phyloP scores from a whole-genome alignment of 2,329 filamentous ascomycete genomes.

The Pyrenochaeta sp. region DNA sequence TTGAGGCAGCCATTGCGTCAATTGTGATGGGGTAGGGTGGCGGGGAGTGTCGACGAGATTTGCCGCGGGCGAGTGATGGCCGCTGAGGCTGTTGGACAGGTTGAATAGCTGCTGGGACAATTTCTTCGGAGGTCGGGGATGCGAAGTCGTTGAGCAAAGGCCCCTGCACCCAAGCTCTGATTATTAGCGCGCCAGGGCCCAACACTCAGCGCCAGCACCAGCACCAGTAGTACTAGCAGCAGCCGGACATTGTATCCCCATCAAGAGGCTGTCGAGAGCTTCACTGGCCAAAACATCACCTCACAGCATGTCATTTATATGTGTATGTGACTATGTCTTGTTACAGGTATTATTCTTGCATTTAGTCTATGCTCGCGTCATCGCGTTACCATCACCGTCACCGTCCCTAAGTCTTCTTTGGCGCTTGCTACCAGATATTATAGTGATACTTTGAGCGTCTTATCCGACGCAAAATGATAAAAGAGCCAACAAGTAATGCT shows the following conservation, averaged over 20 bases:
- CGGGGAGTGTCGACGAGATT: slow-evolving; percentile 18
- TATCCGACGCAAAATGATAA: slow-evolving; percentile 20
- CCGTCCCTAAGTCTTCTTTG: slow-evolving; percentile 16
- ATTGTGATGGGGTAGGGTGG: slow-evolving; percentile 9
- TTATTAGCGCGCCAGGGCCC: slow-evolving; percentile 9
- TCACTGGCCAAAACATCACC: neutral
- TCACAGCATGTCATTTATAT: neutral
- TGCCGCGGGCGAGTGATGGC: slow-evolving; percentile 37
- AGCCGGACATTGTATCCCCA: too few species aligned
- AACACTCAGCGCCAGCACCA: neutral
- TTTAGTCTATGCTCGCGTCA: slow-evolving; percentile 6
- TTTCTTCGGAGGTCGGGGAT: slow-evolving; percentile 34
- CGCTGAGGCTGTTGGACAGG: slow-evolving; percentile 32
- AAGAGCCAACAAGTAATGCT: slow-evolving; percentile 21
- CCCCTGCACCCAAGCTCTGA: slow-evolving; percentile 13
- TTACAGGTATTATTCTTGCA: neutral
- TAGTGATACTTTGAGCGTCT: slow-evolving; percentile 33
- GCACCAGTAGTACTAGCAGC: neutral
- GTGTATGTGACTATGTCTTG: too few species aligned
- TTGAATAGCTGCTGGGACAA: slow-evolving; percentile 33
- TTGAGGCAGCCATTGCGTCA: slow-evolving; percentile 64
- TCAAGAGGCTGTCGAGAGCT: neutral
- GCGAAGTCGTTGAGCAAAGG: slow-evolving; percentile 23
- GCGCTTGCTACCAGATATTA: slow-evolving; percentile 31
- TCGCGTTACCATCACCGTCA: slow-evolving; percentile 37